Base-by-base conservation (phyloP, 805 yeast genomes). In the Cyberlindnera amylophila region DNA sequence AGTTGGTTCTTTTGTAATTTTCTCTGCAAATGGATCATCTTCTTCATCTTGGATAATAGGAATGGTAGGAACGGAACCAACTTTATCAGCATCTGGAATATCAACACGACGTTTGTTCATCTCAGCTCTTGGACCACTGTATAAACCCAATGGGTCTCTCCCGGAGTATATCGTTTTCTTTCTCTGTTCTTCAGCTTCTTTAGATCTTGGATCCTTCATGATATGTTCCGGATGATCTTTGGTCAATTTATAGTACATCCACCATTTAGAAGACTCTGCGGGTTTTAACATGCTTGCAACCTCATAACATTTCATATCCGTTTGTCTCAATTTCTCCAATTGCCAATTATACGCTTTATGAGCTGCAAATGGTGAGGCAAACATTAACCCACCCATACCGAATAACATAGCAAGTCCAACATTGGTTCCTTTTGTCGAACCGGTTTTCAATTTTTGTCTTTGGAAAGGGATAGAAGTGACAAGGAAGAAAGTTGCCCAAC, bases 161-260 rank as follows among this genome's bases (percentile, higher is more conserved):
- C 65, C 65, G 24, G 65, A 56, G 33, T 64, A 52, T n/a, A 64
- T 49, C 2, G 47, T 44, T 38, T 55, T 56, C 32, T 46, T 43
- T 36, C 57, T 48, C 27, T 47, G 48, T 9, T 49, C 50, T 4
- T 56, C 64, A 11, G 64, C 58, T 27, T 68, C 58, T 49, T 62
- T 51, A 0, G 55, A 53, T 52, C 71, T 63, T 6, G 89, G 89
- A 53, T 82, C 82, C 41, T 73, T 74, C 50, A 82, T 61, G 30
- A 74, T 65, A 37, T 68, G 67, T 16, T 67, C 69, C 0, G 82
- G 79, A 50, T 81, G 74, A 14, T 67, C 66, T 30, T 70, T 64
- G 0, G 85, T 72, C 45, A 68, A 59, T 36, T 67, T 63, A 57
- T 74, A 82, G 57, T 82, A 82, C 18, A 69, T 53, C 32, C 73